Conservation (phyloP, 2,329 filamentous ascomycete species). For the Emmonsiellopsis sp. region DNA sequence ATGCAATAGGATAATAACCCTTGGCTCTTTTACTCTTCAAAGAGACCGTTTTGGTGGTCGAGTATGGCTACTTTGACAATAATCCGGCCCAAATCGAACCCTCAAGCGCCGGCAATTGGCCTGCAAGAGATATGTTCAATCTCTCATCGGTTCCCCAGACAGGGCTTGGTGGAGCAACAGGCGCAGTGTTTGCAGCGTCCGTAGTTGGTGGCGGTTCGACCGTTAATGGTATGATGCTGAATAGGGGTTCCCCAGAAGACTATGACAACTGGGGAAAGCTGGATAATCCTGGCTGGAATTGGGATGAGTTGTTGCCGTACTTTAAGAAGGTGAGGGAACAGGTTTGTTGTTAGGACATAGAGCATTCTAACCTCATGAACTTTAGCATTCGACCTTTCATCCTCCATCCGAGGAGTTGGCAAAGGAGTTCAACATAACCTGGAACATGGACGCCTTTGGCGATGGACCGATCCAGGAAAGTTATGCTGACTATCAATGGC, state of each 20-base stretch:
- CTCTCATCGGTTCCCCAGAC: conserved; percentile 20
- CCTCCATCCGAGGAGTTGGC: neutral
- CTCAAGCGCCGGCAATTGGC: conserved; percentile 31
- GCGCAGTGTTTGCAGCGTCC: conserved; percentile 21
- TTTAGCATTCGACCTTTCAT: neutral
- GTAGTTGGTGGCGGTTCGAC: conserved; percentile 33
- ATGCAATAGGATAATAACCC: neutral
- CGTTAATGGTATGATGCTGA: conserved; percentile 22
- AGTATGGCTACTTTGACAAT: conserved; percentile 12
- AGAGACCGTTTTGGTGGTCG: conserved; percentile 12
- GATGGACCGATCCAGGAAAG: neutral
- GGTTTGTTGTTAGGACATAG: too few relatives aligned
- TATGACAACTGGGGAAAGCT: conserved; percentile 27
- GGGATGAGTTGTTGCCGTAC: conserved; percentile 1
- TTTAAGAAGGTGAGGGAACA: neutral
- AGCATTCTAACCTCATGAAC: too few relatives aligned
- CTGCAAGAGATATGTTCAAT: conserved; percentile 22
- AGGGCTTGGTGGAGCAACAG: conserved; percentile 17
- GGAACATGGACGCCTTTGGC: neutral
- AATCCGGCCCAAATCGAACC: conserved; percentile 5
- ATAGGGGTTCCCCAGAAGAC: conserved; percentile 21
- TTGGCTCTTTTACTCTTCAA: neutral
- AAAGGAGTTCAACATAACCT: conserved; percentile 2
- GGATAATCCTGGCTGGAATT: conserved; percentile 17
- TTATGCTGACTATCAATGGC: neutral